phyloP scores from a whole-genome alignment of 176 grass and related monocot species.

The Saccharum spontaneum region DNA sequence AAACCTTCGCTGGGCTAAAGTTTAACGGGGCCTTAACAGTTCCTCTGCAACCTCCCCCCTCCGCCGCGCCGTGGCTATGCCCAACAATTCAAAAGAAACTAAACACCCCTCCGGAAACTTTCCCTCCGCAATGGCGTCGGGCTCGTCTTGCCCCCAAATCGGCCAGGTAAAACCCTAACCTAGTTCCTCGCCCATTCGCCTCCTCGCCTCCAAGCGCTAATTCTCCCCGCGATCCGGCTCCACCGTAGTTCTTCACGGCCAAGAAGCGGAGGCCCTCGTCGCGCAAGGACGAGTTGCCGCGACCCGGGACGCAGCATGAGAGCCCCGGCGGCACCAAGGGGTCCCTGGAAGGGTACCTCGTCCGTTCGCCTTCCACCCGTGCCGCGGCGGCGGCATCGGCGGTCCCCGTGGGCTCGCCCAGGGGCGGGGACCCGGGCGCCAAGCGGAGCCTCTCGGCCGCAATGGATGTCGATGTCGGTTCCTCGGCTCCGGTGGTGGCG shows the following conservation, averaged over 20 bases:
- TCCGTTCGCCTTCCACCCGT: slow-evolving; percentile 28
- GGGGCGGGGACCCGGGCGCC: slow-evolving; percentile 1
- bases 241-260: slow-evolving; percentile 69
- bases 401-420: slow-evolving; percentile 14
- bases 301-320: slow-evolving; percentile 18
- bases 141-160: slow-evolving; percentile 58
- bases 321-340: slow-evolving; percentile 56
- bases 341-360: slow-evolving; percentile 49
- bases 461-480: slow-evolving; percentile 27
- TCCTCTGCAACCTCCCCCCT: too few species aligned
- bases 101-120: too few species aligned
- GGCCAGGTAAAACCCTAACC: slow-evolving; percentile 66
- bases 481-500: background rate
- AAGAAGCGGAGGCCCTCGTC: slow-evolving; percentile 63
- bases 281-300: slow-evolving; percentile 47
- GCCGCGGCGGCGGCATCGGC: background rate
- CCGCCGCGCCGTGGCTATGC: too few species aligned
- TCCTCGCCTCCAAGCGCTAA: background rate
- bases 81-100: too few species aligned
- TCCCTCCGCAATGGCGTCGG: slow-evolving; percentile 59
- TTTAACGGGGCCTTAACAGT: too few species aligned
- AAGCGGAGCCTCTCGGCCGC: slow-evolving; percentile 42
- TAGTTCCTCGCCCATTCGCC: background rate
- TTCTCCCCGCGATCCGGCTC: background rate
- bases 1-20: too few species aligned